Conservation (phyloP, 257 asterid species). For the Lycium barbarum region DNA sequence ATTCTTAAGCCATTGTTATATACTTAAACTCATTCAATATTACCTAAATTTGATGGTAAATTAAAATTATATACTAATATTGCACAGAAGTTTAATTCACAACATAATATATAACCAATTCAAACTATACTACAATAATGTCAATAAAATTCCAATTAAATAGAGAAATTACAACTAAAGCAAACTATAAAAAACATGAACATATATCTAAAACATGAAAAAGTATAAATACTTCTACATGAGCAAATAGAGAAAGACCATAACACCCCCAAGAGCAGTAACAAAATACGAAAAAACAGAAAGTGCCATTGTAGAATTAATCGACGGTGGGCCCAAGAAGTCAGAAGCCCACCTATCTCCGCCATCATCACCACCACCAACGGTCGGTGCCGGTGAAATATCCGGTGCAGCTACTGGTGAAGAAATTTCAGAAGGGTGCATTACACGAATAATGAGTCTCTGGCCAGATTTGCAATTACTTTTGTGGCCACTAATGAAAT, state of each 20-base stretch:
- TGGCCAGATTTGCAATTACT: slow-evolving; percentile 71
- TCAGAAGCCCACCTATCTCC: slow-evolving; percentile 31
- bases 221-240: slow-evolving; percentile 34
- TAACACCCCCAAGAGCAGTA: slow-evolving; percentile 40
- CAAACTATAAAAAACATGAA: neutral
- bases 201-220: neutral
- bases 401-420: slow-evolving; percentile 48
- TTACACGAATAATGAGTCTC: slow-evolving; percentile 62
- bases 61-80: neutral
- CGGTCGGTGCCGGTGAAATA: slow-evolving; percentile 29
- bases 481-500: slow-evolving; percentile 74
- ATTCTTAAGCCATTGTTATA: neutral
- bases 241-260: slow-evolving; percentile 39
- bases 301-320: slow-evolving; percentile 39
- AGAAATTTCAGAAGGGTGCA: slow-evolving; percentile 56
- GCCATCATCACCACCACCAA: slow-evolving; percentile 29
- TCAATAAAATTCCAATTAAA: neutral
- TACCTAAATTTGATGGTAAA: neutral
- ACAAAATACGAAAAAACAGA: slow-evolving; percentile 41
- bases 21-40: neutral
- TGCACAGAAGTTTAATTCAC: neutral
- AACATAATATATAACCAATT: neutral
- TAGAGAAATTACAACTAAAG: neutral
- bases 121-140: neutral
- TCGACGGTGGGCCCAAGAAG: slow-evolving; percentile 36